A percentile compares a stretch with the other conserved stretches of the same genome.
Conservation (phyloP, 768 basidiomycete genomes). For the Hydnomerulius pinastri region DNA sequence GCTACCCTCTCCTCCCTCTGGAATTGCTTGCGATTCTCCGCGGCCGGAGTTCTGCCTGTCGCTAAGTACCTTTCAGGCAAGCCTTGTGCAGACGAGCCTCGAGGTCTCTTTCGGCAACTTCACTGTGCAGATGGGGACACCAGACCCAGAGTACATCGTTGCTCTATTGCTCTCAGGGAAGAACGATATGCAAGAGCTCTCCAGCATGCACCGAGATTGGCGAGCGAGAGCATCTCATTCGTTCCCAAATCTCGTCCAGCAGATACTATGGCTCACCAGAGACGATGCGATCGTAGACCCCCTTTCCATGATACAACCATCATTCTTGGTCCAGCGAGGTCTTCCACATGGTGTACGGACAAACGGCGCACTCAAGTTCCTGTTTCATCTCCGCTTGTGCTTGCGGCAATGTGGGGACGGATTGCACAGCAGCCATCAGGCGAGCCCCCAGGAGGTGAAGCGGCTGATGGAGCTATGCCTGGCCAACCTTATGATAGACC, state of each 20-base stretch:
- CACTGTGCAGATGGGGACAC: constrained; percentile 27
- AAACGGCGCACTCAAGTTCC: constrained; percentile 70
- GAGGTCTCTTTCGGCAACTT: constrained; percentile 24
- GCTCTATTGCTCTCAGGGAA: constrained; percentile 15
- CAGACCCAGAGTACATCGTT: constrained; percentile 30
- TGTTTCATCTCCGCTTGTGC: constrained; percentile 67
- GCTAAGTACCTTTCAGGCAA: constrained; percentile 20
- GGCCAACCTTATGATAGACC: constrained; percentile 40
- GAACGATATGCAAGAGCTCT: constrained; percentile 14
- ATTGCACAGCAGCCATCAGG: constrained; percentile 8
- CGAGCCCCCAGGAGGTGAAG: constrained; percentile 33
- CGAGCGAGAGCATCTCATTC: constrained; percentile 28
- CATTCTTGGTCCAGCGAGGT: constrained; percentile 79
- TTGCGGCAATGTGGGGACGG: constrained; percentile 49
- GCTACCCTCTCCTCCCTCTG: not conserved
- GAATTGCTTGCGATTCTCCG: constrained; percentile 1
- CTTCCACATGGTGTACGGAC: constrained; percentile 65
- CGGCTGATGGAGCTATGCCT: constrained; percentile 42
- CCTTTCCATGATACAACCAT: constrained; percentile 81
- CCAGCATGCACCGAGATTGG: constrained; percentile 29
- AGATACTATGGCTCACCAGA: constrained; percentile 53
- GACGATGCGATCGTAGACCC: constrained; percentile 64
- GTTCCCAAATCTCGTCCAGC: constrained; percentile 44
- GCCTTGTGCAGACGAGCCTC: constrained; percentile 4
- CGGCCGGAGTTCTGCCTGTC: constrained; percentile 24